Evolutionary conservation across 108 stramenopile genomes (phyloP), one percentile per base, ranked within the genome.

Genomic region (Skeletonema tropicum): DNA sequence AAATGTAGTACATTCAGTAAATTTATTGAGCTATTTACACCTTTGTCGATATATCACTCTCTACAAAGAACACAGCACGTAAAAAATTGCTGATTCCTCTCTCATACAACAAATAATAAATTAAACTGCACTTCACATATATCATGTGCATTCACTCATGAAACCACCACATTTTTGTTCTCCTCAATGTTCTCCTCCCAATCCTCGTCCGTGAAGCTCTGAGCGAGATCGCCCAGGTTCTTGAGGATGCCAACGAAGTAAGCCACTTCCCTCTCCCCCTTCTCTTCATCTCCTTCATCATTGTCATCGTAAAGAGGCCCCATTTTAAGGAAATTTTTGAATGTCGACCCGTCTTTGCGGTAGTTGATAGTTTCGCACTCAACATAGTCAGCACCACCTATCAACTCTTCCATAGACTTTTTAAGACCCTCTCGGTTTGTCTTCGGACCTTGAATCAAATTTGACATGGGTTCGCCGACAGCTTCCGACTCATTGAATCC

Each of bases 171-270:
- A 1, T 49, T 19, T 19, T 49, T 49, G 17, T 49, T 19, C 48
- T 49, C 48, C 2, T 49, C 48, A 7, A 19, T 49, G 17, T 49
- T 19, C 48, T 49, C 48, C 2, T 49, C 48, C 48, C 48, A 49
- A 19, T 49, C 48, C 19, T 49, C 48, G 5, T 49, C 48, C 1
- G 17, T 6, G 3, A 49, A 6, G 17, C 17, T 19, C 48, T 49
- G 17, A 49, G 48, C 48, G 6, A 49, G n/a, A n/a, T 49, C 48
- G 41, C 71, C 62, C 23, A 73, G 45, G 35, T 73, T 62, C 26
- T 63, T 73, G 36, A 73, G 57, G 64, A 73, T 73, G 2, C 64
- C 73, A 26, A 74, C 73, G 25, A 60, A 75, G 36, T 75, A 66
- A 11, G 74, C 67, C 17, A 75, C 45, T 49, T 75, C 67, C 17